Conservation (phyloP, 2,329 filamentous ascomycete genomes). For the Tolypocladium inflatum region DNA sequence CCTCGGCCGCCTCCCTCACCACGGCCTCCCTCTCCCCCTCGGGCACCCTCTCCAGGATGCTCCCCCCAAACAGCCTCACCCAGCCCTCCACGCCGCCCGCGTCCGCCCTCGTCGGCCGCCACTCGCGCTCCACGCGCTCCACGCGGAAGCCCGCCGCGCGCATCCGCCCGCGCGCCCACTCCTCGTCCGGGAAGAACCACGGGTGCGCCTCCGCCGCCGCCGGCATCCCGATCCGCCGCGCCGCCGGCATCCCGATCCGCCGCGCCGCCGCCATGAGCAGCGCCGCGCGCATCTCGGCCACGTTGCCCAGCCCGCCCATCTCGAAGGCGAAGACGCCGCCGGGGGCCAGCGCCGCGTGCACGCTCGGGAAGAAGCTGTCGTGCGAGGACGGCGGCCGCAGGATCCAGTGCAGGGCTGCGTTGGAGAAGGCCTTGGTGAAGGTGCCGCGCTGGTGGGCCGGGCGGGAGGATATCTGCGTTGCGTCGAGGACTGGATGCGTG, state of each 20-base stretch:
- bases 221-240: slow-evolving; percentile 39
- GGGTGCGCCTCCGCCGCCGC: slow-evolving; percentile 42
- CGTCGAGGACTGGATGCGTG: neutral
- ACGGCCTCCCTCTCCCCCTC: neutral
- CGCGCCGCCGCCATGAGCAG: slow-evolving; percentile 43
- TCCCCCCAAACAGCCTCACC: slow-evolving; percentile 48
- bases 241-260: slow-evolving; percentile 41
- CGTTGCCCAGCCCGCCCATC: slow-evolving; percentile 63
- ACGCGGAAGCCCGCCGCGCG: slow-evolving; percentile 37
- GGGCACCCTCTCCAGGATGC: neutral
- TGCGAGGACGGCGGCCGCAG: neutral
- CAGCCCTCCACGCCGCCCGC: slow-evolving; percentile 55
- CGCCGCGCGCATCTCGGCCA: slow-evolving; percentile 51
- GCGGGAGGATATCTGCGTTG: neutral
- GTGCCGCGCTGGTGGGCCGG: neutral
- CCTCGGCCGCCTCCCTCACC: neutral
- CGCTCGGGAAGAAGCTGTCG: neutral
- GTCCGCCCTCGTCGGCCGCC: slow-evolving; percentile 51
- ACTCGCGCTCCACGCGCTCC: slow-evolving; percentile 50
- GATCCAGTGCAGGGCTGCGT: neutral
- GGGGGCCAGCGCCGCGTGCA: slow-evolving; percentile 13
- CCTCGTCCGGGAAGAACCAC: slow-evolving; percentile 64
- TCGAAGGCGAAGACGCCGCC: slow-evolving; percentile 56
- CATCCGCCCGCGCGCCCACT: slow-evolving; percentile 40
- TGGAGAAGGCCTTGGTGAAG: neutral